Conservation (phyloP, 257 asterid genomes). For the Solanum bulbocastanum region DNA sequence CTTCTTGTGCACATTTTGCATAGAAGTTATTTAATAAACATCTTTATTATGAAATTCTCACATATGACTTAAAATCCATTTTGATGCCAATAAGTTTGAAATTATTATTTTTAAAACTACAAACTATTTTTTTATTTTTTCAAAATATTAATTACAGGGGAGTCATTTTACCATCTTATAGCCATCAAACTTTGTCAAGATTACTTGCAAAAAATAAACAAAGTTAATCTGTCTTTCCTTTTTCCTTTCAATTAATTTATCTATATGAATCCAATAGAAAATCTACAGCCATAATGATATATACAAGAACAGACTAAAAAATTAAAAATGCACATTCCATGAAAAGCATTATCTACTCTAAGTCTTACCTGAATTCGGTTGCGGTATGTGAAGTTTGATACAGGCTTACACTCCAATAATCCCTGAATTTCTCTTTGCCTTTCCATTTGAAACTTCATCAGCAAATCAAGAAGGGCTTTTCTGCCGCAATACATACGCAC, state of each 20-base stretch:
- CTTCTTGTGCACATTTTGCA: neutral
- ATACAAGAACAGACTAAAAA: neutral
- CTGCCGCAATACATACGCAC: slow-evolving; percentile 66
- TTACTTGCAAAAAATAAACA: no score
- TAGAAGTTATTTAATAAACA: no score
- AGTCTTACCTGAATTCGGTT: slow-evolving; percentile 74
- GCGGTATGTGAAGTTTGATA: slow-evolving; percentile 68
- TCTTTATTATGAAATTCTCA: neutral
- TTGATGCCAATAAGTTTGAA: neutral
- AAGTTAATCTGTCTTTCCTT: neutral
- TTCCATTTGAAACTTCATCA: slow-evolving; percentile 57
- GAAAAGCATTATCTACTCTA: neutral
- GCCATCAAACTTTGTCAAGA: no score
- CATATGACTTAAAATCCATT: neutral
- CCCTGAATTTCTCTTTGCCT: slow-evolving; percentile 51
- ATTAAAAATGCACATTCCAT: neutral
- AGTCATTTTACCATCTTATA: no score
- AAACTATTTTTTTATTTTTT: no score
- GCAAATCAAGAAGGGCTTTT: slow-evolving; percentile 79
- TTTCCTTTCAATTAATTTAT: neutral
- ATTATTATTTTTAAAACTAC: no score
- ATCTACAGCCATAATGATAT: neutral
- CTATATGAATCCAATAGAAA: neutral
- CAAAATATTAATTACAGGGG: neutral
- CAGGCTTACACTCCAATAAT: slow-evolving; percentile 47